A percentile compares a stretch with the other conserved stretches of the same genome.
Evolutionary conservation across 352 stramenopile genomes (phyloP).

Genomic region (Globisporangium spinosum): DNA sequence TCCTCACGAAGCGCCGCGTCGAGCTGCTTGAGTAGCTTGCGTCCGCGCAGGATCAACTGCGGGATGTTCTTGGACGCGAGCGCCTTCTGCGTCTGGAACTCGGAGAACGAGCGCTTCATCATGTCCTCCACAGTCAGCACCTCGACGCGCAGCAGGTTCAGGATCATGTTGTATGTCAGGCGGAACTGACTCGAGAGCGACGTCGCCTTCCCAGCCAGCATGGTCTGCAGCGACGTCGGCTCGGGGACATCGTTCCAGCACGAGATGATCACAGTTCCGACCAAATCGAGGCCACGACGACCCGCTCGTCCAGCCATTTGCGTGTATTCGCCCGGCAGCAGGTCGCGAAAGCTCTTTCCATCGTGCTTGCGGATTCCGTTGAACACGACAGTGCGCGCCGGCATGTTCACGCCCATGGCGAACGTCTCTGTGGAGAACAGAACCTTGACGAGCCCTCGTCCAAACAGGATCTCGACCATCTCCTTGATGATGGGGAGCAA

Average conservation of each 20-base stretch:
- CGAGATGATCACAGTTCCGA: constrained; percentile 98
- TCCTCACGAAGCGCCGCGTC: constrained; percentile 48
- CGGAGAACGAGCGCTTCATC: constrained; percentile 97
- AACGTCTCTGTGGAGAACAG: constrained; percentile 99
- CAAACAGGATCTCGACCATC: constrained; percentile 99
- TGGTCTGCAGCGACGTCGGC: constrained; percentile 87
- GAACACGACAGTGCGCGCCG: constrained; percentile 96
- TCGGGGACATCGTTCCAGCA: constrained; percentile 97
- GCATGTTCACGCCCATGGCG: constrained; percentile 99
- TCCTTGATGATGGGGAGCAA: constrained; percentile 99
- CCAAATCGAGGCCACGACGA: constrained; percentile 94
- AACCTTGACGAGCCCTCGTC: constrained; percentile 94
- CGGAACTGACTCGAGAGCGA: constrained; percentile 96
- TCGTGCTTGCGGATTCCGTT: constrained; percentile 98
- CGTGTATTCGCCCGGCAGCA: constrained; percentile 88
- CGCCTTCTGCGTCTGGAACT: constrained; percentile 93
- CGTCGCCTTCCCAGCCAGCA: constrained; percentile 95
- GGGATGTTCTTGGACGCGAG: constrained; percentile 76
- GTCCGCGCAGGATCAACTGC: constrained; percentile 64
- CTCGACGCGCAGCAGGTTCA: constrained; percentile 93
- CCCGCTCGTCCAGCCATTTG: constrained; percentile 98
- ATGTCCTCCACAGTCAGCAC: constrained; percentile 92
- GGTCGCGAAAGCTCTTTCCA: constrained; percentile 89
- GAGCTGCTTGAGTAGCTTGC: constrained; percentile 46
- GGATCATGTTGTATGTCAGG: constrained; percentile 98